Evolutionary conservation across 805 yeast species (phyloP), one percentile per base, ranked within the genome.

Genomic region (Wickerhamiella galacta): DNA sequence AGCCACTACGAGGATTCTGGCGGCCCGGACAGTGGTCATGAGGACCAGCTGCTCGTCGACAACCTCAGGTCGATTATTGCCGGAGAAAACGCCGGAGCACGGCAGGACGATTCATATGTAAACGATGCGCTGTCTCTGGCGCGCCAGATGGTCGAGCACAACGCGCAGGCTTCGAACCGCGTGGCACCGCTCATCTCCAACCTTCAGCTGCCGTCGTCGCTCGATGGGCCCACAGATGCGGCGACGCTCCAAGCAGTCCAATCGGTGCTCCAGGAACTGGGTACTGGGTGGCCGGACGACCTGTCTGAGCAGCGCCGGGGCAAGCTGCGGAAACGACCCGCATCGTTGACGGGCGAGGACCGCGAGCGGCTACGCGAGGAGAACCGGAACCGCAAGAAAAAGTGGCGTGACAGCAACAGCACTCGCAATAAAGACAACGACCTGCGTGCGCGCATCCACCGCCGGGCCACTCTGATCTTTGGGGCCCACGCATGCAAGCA

Each of bases 391-490:
- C 60, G 93, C 15, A 81, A 81, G 57, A 74, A 77, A 56, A 67
- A 69, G 42, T 81, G 93, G 93, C 63, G 93, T 46, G 85, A 72
- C 41, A 73, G 70, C 18, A 82, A 87, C 48, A 66, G 69, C 6
- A 75, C 75, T 38, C 64, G 90, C 42, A 85, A 85, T 53, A 75
- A 80, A 57, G 94, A 83, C 51, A 76, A 81, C 46, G 96, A 87
- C 49, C 59, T 87, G 34, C 64, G 93, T 33, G 70, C 79, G 0
- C 61, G 96, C 35, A 74, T 87, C 15, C 64, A 68, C 41, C 75
- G 75, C 42, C 61, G 90, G 25, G 95, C 95, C 0, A 60, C 57
- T 24, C 56, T 54, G 14, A 55, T 75, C 43, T 83, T 70, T 56
- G 90, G 93, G 1, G 66, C 61, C 7, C 61, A 55, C 1, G 72